phyloP scores from a whole-genome alignment of 345 rosid species.

The Eucalyptus cloeziana region DNA sequence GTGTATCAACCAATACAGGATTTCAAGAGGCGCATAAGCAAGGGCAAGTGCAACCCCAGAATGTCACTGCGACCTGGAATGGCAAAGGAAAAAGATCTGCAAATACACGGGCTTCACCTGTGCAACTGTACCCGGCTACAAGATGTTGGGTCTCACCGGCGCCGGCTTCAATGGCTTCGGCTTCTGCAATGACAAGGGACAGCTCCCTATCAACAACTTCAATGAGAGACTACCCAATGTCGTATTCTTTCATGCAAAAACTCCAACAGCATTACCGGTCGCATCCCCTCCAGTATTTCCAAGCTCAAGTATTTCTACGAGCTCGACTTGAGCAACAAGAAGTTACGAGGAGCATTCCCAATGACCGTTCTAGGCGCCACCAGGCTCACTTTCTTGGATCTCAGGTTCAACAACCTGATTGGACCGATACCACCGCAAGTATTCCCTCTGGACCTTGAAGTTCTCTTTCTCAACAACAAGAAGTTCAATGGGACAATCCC shows the following conservation, averaged over 20 bases:
- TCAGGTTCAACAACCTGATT: constrained; percentile 25
- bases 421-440: constrained; percentile 20
- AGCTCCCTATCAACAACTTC: constrained; percentile 7
- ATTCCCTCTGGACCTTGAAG: constrained; percentile 26
- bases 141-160: constrained; percentile 2
- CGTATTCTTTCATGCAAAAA: constrained; percentile 29
- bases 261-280: constrained; percentile 16
- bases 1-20: neutral
- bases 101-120: constrained; percentile 16
- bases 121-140: constrained; percentile 5
- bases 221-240: constrained; percentile 6
- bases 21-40: constrained; percentile 7
- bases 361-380: neutral
- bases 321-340: constrained; percentile 50
- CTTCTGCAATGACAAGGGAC: neutral
- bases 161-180: constrained; percentile 15
- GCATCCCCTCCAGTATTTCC: neutral
- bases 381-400: constrained; percentile 30
- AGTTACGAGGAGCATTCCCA: constrained; percentile 15
- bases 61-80: constrained; percentile 2
- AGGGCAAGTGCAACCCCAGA: neutral
- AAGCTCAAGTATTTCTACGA: constrained; percentile 13
- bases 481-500: constrained; percentile 17
- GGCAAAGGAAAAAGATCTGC: constrained; percentile 18
- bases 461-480: constrained; percentile 52